Evolutionary conservation across 2,329 filamentous ascomycete species (phyloP).

Genomic region (Phyllosticta paracitricarpa): DNA sequence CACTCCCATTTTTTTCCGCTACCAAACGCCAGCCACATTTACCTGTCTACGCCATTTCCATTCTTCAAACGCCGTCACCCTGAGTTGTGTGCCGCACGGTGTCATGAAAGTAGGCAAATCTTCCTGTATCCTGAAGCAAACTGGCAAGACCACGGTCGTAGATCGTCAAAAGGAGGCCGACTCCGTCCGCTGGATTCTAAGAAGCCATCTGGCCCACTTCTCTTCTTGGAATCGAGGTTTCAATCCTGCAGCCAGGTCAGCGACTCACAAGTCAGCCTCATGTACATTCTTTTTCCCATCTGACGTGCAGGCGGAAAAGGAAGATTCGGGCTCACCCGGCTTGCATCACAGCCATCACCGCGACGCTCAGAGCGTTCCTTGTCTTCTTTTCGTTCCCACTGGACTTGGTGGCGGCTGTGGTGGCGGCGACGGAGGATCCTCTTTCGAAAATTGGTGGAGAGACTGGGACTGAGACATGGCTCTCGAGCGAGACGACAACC

Average conservation of each 20-base stretch:
- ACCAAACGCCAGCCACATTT: no score
- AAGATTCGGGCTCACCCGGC: background rate
- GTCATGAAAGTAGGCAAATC: no score
- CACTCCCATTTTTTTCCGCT: no score
- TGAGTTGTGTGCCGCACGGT: no score
- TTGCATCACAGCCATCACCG: background rate
- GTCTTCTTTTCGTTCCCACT: background rate
- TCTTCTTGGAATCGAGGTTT: background rate
- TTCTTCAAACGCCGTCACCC: no score
- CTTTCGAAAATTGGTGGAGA: slow-evolving; percentile 20
- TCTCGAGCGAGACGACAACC: background rate
- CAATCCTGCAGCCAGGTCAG: background rate
- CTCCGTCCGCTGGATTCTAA: background rate
- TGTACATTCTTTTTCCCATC: background rate
- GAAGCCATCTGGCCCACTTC: background rate
- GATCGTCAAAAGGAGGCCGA: no score
- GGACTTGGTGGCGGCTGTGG: slow-evolving; percentile 32
- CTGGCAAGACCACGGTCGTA: no score
- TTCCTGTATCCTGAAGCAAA: no score
- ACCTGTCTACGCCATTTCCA: no score
- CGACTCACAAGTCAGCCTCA: background rate
- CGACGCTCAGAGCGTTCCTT: background rate
- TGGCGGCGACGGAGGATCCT: slow-evolving; percentile 30
- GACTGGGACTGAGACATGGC: background rate
- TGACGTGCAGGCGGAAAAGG: background rate